Conservation (phyloP, 352 stramenopile genomes). For the Globisporangium acanthophoron region DNA sequence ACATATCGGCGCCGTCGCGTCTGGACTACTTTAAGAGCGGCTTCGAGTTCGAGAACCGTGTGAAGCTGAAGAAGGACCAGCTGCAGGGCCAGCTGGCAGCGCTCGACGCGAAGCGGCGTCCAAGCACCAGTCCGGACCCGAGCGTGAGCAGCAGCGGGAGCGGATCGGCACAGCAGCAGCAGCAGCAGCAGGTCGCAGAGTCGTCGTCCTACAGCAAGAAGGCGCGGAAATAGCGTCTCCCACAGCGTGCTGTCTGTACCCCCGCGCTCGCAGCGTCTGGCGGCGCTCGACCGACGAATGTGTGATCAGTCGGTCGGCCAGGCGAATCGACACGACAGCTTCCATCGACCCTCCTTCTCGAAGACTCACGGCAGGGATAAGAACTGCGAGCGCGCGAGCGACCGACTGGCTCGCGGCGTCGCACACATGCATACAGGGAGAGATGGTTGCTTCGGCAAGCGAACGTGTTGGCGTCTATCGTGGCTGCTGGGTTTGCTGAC, state of each 20-base stretch:
- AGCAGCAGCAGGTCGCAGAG: constrained; percentile 12
- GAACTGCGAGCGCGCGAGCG: not conserved
- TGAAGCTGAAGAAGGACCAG: constrained; percentile 88
- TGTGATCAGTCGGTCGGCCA: not conserved
- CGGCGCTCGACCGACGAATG: not conserved
- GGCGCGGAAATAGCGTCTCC: constrained; percentile 35
- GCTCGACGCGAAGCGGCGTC: constrained; percentile 72
- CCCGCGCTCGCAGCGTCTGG: not conserved
- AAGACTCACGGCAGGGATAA: not conserved
- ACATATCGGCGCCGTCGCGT: constrained; percentile 84
- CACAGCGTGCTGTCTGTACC: constrained; percentile 6
- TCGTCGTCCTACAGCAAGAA: constrained; percentile 45
- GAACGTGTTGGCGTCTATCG: constrained; percentile 1
- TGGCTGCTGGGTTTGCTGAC: not conserved
- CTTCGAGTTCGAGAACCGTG: constrained; percentile 88
- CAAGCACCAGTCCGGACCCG: constrained; percentile 31
- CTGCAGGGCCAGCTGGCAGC: constrained; percentile 78
- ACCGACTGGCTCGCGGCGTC: not conserved
- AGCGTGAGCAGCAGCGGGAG: constrained; percentile 26
- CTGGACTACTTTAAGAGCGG: constrained; percentile 90
- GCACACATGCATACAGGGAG: constrained; percentile 1
- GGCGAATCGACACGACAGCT: not conserved
- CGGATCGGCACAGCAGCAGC: constrained; percentile 15
- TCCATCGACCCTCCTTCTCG: not conserved
- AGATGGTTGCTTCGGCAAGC: not conserved